Base-by-base conservation (phyloP, 495 filamentous ascomycete genomes). In the Evernia prunastri region DNA sequence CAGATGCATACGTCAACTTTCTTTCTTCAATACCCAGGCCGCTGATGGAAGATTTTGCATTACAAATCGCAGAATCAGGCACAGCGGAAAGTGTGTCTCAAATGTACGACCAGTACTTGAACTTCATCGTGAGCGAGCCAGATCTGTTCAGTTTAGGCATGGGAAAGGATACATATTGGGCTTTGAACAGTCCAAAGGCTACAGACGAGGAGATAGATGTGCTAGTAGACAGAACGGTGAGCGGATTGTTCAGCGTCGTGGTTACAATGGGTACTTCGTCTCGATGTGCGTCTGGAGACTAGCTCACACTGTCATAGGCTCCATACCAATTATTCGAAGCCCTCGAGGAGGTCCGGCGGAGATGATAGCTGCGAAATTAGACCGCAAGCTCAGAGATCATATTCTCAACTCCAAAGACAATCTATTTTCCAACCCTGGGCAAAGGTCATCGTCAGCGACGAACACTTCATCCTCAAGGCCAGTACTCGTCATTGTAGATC, bases 341-440 rank as follows among this genome's bases (percentile, higher is more conserved):
- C 92, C 92, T 25, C 93, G 90, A 72, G 90, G 89, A 36, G 92
- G 91, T 63, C 92, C 95, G 9, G 93, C 95, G 3, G 93, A 97
- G 71, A 87, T 96, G 80, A 93, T 99, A 67, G 87, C 92, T 23
- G 89, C 88, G 25, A 96, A 95, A 65, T 82, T 99, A 12, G 95
- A 97, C 71, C 86, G 94, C 25, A 99, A 96, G 73, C 84, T 99
- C 31, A 88, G 95, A 56, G 95, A 99, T 70, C 95, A 97, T 73
- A 87, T 97, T 61, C 81, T 99, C 60, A 96, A 97, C 74, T 96
- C 94, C 18, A 96, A 96, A 75, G 92, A 97, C 72, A 96, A 96
- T 67, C 82, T 97, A 17, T 97, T 97, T 75, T 89, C 87, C 0
- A 75, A 74, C 53, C 77, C 75, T 56, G 79, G 82, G 58, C 71